Evolutionary conservation across 768 basidiomycete genomes (phyloP).

Genomic region (Serendipita indica): DNA sequence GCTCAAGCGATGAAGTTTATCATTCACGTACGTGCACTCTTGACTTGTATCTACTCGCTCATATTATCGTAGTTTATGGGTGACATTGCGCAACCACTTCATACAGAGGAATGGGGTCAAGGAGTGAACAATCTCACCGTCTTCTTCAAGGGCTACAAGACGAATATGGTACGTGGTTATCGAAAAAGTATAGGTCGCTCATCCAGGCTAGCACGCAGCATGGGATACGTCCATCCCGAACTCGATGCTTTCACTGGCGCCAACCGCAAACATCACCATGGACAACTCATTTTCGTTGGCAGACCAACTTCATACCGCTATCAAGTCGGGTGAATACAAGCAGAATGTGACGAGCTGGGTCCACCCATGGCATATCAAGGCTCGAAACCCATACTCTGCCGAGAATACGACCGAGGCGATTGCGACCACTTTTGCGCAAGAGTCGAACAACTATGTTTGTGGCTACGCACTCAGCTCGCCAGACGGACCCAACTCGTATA

Average conservation of each 20-base stretch:
- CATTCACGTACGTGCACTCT: background rate
- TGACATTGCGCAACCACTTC: slow-evolving; percentile 4
- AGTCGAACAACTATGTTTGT: background rate
- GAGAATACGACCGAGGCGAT: background rate
- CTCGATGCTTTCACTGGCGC: background rate
- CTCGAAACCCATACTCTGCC: background rate
- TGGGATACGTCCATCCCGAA: slow-evolving; percentile 2
- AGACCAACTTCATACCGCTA: background rate
- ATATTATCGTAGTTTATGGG: slow-evolving; percentile 1
- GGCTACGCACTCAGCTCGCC: background rate
- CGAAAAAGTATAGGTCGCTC: background rate
- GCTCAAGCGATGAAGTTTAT: background rate
- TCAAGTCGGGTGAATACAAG: background rate
- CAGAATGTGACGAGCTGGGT: background rate
- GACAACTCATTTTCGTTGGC: background rate
- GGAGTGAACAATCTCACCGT: background rate
- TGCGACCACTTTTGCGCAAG: background rate
- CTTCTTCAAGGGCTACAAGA: background rate
- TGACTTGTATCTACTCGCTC: background rate
- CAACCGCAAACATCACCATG: background rate
- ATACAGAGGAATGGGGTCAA: background rate
- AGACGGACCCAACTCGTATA: background rate
- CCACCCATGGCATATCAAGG: background rate
- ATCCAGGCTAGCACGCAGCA: background rate
- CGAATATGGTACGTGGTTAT: background rate